Evolutionary conservation across 305 asterid species (phyloP).

Genomic region (Rubia peregrina): DNA sequence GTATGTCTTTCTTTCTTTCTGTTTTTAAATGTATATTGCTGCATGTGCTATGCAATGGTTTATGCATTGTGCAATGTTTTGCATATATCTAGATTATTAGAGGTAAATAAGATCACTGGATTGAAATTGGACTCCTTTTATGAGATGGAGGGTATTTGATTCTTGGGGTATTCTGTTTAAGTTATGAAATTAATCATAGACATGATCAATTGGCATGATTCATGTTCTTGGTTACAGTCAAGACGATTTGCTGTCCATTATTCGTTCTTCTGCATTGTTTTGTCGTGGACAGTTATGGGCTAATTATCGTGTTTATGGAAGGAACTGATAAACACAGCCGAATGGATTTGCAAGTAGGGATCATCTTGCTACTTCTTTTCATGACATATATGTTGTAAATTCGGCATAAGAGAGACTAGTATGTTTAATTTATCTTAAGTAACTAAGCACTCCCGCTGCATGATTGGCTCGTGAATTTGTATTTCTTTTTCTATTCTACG

Average conservation of each 20-base stretch:
- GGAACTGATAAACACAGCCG: neutral
- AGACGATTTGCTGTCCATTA: neutral
- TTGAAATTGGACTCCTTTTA: neutral
- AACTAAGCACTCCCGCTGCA: neutral
- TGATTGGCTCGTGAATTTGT: neutral
- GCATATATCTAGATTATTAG: neutral
- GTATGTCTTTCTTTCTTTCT: conserved; percentile 33
- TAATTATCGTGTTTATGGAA: neutral
- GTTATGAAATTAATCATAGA: neutral
- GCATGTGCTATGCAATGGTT: neutral
- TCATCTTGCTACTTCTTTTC: conserved; percentile 1
- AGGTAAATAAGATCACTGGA: neutral
- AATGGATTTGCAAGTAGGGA: neutral
- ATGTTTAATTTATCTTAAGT: neutral
- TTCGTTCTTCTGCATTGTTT: neutral
- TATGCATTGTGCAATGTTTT: neutral
- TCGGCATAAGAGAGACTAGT: neutral
- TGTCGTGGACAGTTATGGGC: neutral
- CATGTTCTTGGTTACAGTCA: neutral
- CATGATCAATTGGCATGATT: neutral
- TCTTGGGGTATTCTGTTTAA: neutral
- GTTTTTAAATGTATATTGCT: neutral
- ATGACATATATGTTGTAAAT: neutral
- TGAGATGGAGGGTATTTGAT: neutral
- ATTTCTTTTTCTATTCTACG: conserved; percentile 8